These are phyloP conservation scores for Phytophthora capsici DNA, from an alignment of 352 stramenopile genomes.

Conservation along the genomic window DNA sequence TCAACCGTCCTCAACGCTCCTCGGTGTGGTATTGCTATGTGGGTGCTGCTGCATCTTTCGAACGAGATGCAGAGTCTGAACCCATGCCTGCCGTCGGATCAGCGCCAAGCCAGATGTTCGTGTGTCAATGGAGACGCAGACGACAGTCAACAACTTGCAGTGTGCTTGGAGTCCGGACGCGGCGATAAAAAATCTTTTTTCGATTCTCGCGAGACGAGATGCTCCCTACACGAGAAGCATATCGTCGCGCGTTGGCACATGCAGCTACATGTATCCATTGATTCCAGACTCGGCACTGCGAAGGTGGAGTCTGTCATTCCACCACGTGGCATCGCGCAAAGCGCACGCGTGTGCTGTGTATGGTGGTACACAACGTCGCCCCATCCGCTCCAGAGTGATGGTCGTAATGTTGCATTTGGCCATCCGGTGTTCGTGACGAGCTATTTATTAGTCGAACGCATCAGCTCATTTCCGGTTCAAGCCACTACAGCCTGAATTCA, in stretches of 20 bases:
- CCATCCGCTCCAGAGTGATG: slow-evolving; percentile 18
- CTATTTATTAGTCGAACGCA: slow-evolving; percentile 9
- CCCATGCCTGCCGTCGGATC: slow-evolving; percentile 21
- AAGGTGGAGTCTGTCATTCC: slow-evolving; percentile 7
- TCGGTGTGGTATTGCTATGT: slow-evolving; percentile 4
- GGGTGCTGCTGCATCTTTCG: slow-evolving; percentile 12
- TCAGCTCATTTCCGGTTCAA: slow-evolving; percentile 6
- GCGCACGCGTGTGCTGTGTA: slow-evolving; percentile 2
- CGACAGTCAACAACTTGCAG: too few relatives aligned
- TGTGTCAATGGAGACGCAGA: too few relatives aligned
- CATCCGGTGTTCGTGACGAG: neutral
- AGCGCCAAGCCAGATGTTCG: neutral
- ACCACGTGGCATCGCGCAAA: slow-evolving; percentile 24
- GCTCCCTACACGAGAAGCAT: neutral
- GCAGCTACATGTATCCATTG: too few relatives aligned
- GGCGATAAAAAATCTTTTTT: neutral
- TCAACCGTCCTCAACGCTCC: slow-evolving; percentile 1
- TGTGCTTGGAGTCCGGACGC: neutral
- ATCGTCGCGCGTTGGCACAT: neutral
- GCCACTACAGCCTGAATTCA: neutral
- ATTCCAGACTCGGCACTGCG: neutral
- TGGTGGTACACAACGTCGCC: slow-evolving; percentile 6
- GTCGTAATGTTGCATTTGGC: slow-evolving; percentile 15
- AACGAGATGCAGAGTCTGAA: slow-evolving; percentile 27
- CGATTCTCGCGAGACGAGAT: too few relatives aligned